Conservation (phyloP, 306 rosid species). For the Betula pendula region DNA sequence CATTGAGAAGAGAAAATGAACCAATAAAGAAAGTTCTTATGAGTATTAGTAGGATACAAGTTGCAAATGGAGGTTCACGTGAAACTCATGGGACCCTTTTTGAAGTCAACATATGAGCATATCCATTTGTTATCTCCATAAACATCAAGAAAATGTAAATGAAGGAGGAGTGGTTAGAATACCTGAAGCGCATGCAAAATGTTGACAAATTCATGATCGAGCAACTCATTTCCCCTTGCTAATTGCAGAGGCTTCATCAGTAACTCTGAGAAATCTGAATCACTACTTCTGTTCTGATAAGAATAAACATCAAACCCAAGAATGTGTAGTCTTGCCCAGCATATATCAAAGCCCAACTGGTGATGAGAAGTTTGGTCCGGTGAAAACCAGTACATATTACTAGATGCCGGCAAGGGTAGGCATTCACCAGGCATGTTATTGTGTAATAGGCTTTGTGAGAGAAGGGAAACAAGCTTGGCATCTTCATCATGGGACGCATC, state of each 20-base stretch:
- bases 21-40: background rate
- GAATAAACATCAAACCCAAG: slow-evolving; percentile 63
- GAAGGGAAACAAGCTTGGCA: slow-evolving; percentile 67
- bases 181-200: slow-evolving; percentile 97
- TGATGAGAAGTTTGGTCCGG: slow-evolving; percentile 45
- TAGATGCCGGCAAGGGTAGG: slow-evolving; percentile 75
- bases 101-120: slow-evolving; percentile 7
- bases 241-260: slow-evolving; percentile 47
- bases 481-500: slow-evolving; percentile 87
- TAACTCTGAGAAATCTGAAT: slow-evolving; percentile 52
- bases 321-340: slow-evolving; percentile 78
- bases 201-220: slow-evolving; percentile 59
- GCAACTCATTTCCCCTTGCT: slow-evolving; percentile 56
- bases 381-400: slow-evolving; percentile 88
- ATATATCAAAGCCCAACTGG: slow-evolving; percentile 67
- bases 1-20: background rate
- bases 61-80: background rate
- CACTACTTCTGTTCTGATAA: slow-evolving; percentile 36
- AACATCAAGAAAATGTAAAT: background rate
- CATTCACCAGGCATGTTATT: slow-evolving; percentile 38
- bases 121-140: slow-evolving; percentile 1
- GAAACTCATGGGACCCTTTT: background rate
- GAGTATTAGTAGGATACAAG: background rate
- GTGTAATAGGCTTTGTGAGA: slow-evolving; percentile 49
- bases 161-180: slow-evolving; percentile 19